A percentile compares a stretch with the other conserved stretches of the same genome.
These are phyloP conservation scores for Backusella westeae DNA, from an alignment of 192 early-diverging fungal species.

Conservation along the genomic window DNA sequence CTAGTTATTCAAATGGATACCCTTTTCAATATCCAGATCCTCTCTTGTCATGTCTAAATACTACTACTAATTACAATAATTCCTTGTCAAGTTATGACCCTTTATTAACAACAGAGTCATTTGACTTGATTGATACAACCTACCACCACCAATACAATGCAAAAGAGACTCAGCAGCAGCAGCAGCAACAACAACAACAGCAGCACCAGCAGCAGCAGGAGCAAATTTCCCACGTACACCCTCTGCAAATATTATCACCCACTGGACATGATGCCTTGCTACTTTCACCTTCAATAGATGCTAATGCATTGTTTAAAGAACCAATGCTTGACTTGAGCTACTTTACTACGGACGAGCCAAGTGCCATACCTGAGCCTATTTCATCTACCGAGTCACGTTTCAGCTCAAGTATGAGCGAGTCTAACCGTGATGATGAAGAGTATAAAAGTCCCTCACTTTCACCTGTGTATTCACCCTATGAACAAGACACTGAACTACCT, in stretches of 20 bases:
- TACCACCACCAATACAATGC: background rate
- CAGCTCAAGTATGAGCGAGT: slow-evolving; percentile 3
- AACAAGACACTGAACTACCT: background rate
- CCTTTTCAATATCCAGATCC: slow-evolving; percentile 2
- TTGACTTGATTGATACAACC: background rate
- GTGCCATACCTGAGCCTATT: background rate
- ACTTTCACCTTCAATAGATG: background rate
- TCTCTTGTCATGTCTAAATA: background rate
- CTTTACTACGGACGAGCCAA: background rate
- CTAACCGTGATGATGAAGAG: background rate
- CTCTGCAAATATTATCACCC: slow-evolving; percentile 11
- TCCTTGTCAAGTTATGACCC: background rate
- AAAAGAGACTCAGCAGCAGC: background rate
- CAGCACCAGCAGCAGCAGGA: background rate
- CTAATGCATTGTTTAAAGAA: background rate
- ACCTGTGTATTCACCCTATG: background rate
- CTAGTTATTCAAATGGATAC: slow-evolving; percentile 5
- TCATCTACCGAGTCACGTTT: background rate
- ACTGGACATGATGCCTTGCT: background rate
- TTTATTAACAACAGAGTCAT: background rate
- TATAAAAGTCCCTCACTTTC: slow-evolving; percentile 10
- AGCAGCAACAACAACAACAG: background rate
- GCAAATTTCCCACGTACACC: slow-evolving; percentile 12
- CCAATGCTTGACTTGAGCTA: background rate
- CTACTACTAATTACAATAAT: background rate